Evolutionary conservation across 1,284 basidiomycete genomes (phyloP).

Genomic region (Apiotrichum porosum): DNA sequence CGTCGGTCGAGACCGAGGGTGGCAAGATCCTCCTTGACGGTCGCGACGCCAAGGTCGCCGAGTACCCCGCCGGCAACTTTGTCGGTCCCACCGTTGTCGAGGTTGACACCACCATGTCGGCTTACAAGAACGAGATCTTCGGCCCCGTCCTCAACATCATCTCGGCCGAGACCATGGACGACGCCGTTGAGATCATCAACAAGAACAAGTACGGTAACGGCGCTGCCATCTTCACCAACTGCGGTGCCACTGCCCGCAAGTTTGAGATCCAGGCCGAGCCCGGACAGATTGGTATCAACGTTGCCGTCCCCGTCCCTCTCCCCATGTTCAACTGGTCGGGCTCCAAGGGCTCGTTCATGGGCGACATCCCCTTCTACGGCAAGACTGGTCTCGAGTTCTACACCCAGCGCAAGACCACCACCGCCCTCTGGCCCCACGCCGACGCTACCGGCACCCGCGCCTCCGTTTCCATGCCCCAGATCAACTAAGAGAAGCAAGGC

Average conservation of each 20-base stretch:
- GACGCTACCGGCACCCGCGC: slow-evolving; percentile 40
- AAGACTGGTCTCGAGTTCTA: slow-evolving; percentile 52
- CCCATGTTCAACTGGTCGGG: slow-evolving; percentile 63
- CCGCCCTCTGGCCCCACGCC: slow-evolving; percentile 42
- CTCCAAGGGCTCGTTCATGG: slow-evolving; percentile 69
- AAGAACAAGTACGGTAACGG: slow-evolving; percentile 84
- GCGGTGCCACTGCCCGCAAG: slow-evolving; percentile 89
- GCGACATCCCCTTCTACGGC: slow-evolving; percentile 86
- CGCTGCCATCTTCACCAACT: slow-evolving; percentile 93
- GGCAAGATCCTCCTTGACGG: slow-evolving; percentile 87
- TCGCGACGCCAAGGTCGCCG: slow-evolving; percentile 61
- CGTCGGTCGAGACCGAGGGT: slow-evolving; percentile 76
- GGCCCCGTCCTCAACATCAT: slow-evolving; percentile 83
- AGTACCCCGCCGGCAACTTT: slow-evolving; percentile 88
- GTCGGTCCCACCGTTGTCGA: slow-evolving; percentile 90
- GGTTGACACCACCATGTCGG: slow-evolving; percentile 73
- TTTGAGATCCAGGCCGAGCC: slow-evolving; percentile 86
- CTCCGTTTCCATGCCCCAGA: slow-evolving; percentile 39
- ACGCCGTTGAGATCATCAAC: slow-evolving; percentile 87
- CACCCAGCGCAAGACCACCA: slow-evolving; percentile 36
- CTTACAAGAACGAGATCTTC: slow-evolving; percentile 95
- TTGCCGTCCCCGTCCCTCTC: slow-evolving; percentile 80
- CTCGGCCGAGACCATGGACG: slow-evolving; percentile 78
- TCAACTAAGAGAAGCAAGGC: slow-evolving; percentile 23
- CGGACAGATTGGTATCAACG: slow-evolving; percentile 91